Evolutionary conservation across 2,329 filamentous ascomycete species (phyloP), one percentile per base, ranked within the genome.

Genomic region (Fusarium neocosmosporiellum): DNA sequence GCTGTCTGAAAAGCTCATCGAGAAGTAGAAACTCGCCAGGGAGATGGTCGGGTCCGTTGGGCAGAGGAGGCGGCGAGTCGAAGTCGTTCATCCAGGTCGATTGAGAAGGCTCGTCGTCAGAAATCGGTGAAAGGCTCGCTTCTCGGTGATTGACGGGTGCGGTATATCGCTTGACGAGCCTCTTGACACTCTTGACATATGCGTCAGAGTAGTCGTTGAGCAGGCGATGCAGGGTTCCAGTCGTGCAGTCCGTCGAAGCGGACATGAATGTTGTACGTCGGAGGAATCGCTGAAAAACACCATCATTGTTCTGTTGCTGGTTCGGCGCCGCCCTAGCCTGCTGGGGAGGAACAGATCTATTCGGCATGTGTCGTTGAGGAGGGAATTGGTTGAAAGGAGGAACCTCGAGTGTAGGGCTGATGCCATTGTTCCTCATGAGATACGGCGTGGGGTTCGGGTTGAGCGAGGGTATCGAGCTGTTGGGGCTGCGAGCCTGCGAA

Each of bases 1-100:
- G 67, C 5, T 59, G 16, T 0, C 29, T 37, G 11, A 75, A 39
- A 5, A 78, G 69, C 1, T 72, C 50, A 14, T 78, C 77, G 20
- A 83, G 69, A n/a, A 75, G 81, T 8, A 89, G 78, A 39, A 88
- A 87, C 70, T 89, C 87, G 22, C 87, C 86, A 0, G 88, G 86
- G 6, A 89, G 74, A 6, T 84, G 81, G 39, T 76, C 75, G 5
- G 79, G 80, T 1, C 69, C 59, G 27, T 62, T 67, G 8, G 68
- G 60, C 8, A 77, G 69, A 8, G 48, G 43, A 1, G 59, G 66
- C 2, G 80, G 78, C 5, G 78, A 76, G 16, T 79, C 75, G 0
- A 73, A 67, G 20, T 82, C 81, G 55, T 77, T 74, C 16, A 78
- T 67, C 81, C 79, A 82, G 10, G 72, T 75, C 14, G 64, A 29